Base-by-base conservation (phyloP, 1,284 basidiomycete species). In the Coniferiporia sulphurascens region DNA sequence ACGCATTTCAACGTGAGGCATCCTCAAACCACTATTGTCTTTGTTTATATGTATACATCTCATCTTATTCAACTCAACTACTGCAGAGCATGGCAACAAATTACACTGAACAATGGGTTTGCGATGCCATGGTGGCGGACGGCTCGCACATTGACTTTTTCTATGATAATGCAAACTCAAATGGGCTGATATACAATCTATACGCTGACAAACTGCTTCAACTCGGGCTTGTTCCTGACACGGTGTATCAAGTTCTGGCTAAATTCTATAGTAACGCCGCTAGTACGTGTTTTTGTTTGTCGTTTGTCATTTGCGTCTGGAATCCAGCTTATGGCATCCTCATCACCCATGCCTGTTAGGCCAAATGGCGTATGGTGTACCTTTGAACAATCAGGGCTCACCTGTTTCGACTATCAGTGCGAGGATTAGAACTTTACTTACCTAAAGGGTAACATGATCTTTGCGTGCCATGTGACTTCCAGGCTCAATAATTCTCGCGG, bases 151-250 rank as follows among this genome's bases (percentile, higher is more conserved):
- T 38, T 59, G 67, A 44, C 73, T 71, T 72, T 62, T 65, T 58
- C 7, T 77, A 73, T 55, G 66, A 65, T 3, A 51, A 65, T 7
- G 9, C 62, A 0, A 52, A 58, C 7, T 69, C 72, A 2, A 76
- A 70, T 69, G 71, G 73, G 0, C 55, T 77, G 19, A 70, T 77
- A 54, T 82, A 82, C 65, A 83, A 82, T 59, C 60, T 82, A n/a
- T 78, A 74, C 58, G 72, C 75, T 10, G 79, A 82, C 60, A 70
- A 70, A 56, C 65, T 79, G 8, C 62, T 73, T 45, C 61, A 63
- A 34, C 62, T 67, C 15, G 56, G 67, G 49, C 52, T 71, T 15
- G 69, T 72, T 60, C 67, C 70, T 10, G 53, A 65, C 27, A 15
- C 43, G 34, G 58, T 62, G 12, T 62, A 62, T 35, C 32, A 62